A percentile compares a stretch with the other conserved stretches of the same genome.
Evolutionary conservation across 257 asterid genomes (phyloP).

Genomic region (Fraxinus excelsior): DNA sequence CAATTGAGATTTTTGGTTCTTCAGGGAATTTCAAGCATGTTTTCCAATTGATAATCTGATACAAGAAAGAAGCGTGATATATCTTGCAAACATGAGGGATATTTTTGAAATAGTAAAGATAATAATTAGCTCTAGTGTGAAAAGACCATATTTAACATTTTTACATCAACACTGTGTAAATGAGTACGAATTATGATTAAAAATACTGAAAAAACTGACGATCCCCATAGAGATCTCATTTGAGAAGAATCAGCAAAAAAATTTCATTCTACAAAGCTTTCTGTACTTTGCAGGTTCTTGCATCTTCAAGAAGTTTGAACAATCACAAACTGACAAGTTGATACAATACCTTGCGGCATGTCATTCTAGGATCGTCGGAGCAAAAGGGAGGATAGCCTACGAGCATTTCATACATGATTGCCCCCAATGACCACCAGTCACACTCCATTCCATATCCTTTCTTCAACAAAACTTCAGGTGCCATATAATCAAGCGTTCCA

Average conservation of each 20-base stretch:
- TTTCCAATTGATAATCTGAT: conserved; percentile 89
- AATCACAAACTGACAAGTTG: conserved; percentile 11
- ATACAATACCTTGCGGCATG: conserved; percentile 90
- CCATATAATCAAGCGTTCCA: conserved; percentile 98
- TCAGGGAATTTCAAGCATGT: conserved; percentile 93
- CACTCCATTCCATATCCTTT: conserved; percentile 99
- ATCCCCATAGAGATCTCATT: neutral
- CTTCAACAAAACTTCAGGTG: conserved; percentile 91
- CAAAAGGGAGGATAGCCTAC: conserved; percentile 96
- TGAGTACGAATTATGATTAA: neutral
- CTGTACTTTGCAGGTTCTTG: neutral
- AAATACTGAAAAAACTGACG: neutral
- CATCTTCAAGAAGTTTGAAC: neutral
- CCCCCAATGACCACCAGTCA: conserved; percentile 99
- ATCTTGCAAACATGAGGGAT: conserved; percentile 5
- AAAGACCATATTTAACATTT: neutral
- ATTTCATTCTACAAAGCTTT: neutral
- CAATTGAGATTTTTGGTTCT: conserved; percentile 79
- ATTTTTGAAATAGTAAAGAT: neutral
- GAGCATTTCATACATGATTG: conserved; percentile 92
- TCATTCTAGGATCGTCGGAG: conserved; percentile 95
- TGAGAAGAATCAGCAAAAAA: neutral
- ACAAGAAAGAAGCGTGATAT: conserved; percentile 16
- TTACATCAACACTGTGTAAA: neutral
- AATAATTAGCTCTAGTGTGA: neutral